Percentiles rank a stretch among this genome's conserved stretches.
Evolutionary conservation across 2,329 filamentous ascomycete genomes (phyloP).

Genomic region (Nannizziopsis arthrosporioides): DNA sequence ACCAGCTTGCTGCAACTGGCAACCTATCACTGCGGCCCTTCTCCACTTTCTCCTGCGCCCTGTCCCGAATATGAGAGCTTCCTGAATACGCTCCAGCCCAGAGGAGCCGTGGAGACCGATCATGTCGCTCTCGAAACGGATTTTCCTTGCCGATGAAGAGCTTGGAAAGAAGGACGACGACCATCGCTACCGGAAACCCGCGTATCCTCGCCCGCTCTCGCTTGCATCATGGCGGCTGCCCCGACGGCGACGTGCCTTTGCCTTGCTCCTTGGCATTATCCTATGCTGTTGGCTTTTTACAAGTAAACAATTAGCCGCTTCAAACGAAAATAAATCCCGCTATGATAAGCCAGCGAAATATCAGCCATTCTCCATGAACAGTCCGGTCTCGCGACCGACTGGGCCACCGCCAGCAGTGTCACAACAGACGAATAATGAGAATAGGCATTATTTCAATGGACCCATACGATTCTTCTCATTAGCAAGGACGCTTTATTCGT

Average conservation of each 20-base stretch:
- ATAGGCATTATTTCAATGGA: slow-evolving; percentile 50
- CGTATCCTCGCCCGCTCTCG: slow-evolving; percentile 20
- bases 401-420: slow-evolving; percentile 12
- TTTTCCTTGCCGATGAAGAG: slow-evolving; percentile 44
- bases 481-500: slow-evolving; percentile 49
- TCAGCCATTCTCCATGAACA: neutral
- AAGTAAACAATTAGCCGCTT: slow-evolving; percentile 6
- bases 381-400: slow-evolving; percentile 9
- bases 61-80: slow-evolving; percentile 1
- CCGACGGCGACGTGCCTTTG: slow-evolving; percentile 40
- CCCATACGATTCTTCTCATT: slow-evolving; percentile 58
- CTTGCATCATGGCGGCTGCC: slow-evolving; percentile 26
- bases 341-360: neutral
- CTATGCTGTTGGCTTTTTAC: slow-evolving; percentile 52
- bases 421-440: slow-evolving; percentile 16
- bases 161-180: slow-evolving; percentile 56
- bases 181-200: slow-evolving; percentile 33
- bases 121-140: slow-evolving; percentile 32
- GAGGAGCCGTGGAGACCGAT: slow-evolving; percentile 16
- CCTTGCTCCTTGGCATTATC: slow-evolving; percentile 39
- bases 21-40: neutral
- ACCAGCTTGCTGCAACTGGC: neutral
- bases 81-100: slow-evolving; percentile 17
- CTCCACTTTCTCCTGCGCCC: neutral
- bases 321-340: neutral